A percentile compares a stretch with the other conserved stretches of the same genome.
phyloP scores from a whole-genome alignment of 1,284 basidiomycete genomes.

The Moesziomyces globuligerus region DNA sequence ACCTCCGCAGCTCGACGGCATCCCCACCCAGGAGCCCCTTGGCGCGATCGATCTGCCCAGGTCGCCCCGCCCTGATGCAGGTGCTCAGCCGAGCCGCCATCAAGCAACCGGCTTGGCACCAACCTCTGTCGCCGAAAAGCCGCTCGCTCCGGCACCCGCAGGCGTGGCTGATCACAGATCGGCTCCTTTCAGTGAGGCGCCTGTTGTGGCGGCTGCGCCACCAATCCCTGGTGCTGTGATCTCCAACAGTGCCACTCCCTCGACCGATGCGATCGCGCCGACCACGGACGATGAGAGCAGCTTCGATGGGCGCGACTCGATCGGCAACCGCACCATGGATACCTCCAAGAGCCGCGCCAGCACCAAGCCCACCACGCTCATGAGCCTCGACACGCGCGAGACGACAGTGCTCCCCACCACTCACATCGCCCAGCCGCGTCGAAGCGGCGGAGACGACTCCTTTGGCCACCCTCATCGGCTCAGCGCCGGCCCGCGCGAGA shows the following conservation, averaged over 20 bases:
- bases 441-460: conserved; percentile 48
- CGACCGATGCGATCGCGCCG: conserved; percentile 3
- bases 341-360: conserved; percentile 78
- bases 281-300: conserved; percentile 40
- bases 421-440: conserved; percentile 86
- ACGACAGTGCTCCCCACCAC: conserved; percentile 71
- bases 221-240: conserved; percentile 14
- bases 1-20: conserved; percentile 49
- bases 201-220: conserved; percentile 7
- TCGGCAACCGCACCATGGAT: conserved; percentile 58
- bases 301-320: conserved; percentile 42
- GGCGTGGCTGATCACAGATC: neutral
- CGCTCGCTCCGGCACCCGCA: neutral
- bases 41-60: conserved; percentile 42
- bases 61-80: conserved; percentile 21
- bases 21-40: conserved; percentile 48
- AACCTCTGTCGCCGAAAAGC: conserved; percentile 11
- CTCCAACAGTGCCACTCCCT: conserved; percentile 3
- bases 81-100: neutral
- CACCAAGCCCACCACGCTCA: conserved; percentile 92
- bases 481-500: conserved; percentile 36
- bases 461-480: conserved; percentile 28
- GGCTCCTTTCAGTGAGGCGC: neutral
- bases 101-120: conserved; percentile 5
- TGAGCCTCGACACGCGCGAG: conserved; percentile 77